These are phyloP conservation scores for Spinacia oleracea DNA, from an alignment of 179 eudicot species.

Conservation along the genomic window DNA sequence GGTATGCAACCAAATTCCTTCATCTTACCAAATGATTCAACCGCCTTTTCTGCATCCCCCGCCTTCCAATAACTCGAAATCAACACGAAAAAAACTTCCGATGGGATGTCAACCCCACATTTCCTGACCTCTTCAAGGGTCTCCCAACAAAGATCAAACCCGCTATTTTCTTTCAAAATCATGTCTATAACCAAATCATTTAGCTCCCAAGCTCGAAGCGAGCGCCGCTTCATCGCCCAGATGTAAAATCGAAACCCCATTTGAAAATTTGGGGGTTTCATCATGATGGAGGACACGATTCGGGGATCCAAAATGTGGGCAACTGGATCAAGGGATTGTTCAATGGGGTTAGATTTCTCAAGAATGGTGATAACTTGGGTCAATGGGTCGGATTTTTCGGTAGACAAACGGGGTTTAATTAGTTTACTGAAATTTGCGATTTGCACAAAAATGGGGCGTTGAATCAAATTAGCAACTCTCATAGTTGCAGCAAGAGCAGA, in stretches of 20 bases:
- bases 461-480: conserved; percentile 11
- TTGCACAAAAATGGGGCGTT: conserved; percentile 15
- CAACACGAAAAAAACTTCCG: conserved; percentile 59
- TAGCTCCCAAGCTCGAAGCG: conserved; percentile 37
- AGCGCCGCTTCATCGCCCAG: conserved; percentile 51
- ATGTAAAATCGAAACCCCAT: conserved; percentile 63
- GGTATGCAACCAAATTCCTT: conserved; percentile 57
- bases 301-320: conserved; percentile 31
- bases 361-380: conserved; percentile 38
- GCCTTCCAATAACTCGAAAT: conserved; percentile 53
- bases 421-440: not conserved
- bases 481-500: not conserved
- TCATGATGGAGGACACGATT: conserved; percentile 41
- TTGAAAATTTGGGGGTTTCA: conserved; percentile 31
- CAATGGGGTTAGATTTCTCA: conserved; percentile 40
- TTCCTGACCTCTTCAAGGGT: conserved; percentile 50
- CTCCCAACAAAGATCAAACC: conserved; percentile 57
- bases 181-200: conserved; percentile 40
- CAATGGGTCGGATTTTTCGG: conserved; percentile 24
- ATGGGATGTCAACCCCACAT: conserved; percentile 30
- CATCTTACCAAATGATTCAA: conserved; percentile 70
- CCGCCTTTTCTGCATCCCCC: conserved; percentile 53
- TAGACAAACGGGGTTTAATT: not conserved
- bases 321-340: conserved; percentile 46
- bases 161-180: conserved; percentile 32